Evolutionary conservation across 148 eudicot species (phyloP), one percentile per base, ranked within the genome.

Genomic region (Linanthus parryae): DNA sequence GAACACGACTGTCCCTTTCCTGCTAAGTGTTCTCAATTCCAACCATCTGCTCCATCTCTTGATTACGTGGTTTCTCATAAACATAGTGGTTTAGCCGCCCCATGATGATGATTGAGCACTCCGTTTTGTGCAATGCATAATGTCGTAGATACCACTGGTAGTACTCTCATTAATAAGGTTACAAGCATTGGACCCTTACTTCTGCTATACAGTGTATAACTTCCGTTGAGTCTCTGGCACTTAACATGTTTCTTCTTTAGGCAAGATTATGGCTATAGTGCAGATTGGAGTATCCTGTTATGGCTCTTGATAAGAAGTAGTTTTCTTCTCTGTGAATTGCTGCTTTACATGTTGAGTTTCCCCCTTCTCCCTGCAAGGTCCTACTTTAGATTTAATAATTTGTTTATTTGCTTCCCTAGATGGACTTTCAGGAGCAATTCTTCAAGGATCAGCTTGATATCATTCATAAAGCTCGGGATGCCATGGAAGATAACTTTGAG

Each of bases 401-500:
- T n/a, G n/a, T n/a, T n/a, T n/a, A n/a, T n/a, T n/a, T n/a, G n/a
- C n/a, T n/a, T n/a, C n/a, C 15, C 61, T 58, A 87, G 96, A 75
- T 87, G 85, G 88, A 83, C 29, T 69, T 0, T 34, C 85, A 75
- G 44, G 92, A 83, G 35, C 45, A 78, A 14, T 83, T 78, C 57
- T 82, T 74, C 52, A 71, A 70, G 56, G 82, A 80, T 17, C 85
- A 82, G 68, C 76, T 80, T 22, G 57, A 65, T 23, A 48, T 39
- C 15, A 72, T 82, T 16, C 78, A 73, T 13, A 79, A 78, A 35
- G 73, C 68, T n/a, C 72, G 83, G 24, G 37, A 45, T 46, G 74
- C 44, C 0, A 85, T 73, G 67, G 95, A 85, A 66, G 77, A 76
- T 10, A 22, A 52, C 0, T 89, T 89, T 53, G 95, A 89, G 61